Conservation (phyloP, 768 basidiomycete species). For the Leucosporidium creatinivorum region DNA sequence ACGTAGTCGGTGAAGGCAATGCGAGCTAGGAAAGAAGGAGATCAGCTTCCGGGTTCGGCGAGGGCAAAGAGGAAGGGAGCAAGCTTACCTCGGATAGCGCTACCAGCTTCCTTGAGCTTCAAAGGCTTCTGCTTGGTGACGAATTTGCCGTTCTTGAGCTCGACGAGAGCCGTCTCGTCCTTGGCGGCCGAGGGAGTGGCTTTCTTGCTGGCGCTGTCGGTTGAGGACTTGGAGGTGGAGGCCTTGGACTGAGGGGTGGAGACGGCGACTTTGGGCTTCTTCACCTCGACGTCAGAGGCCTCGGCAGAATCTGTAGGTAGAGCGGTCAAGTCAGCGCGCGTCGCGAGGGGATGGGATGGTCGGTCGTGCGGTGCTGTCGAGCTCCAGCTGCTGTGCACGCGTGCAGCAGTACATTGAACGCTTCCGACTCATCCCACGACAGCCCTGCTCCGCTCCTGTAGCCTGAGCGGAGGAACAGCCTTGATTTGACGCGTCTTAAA, state of each 20-base stretch:
- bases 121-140: constrained; percentile 30
- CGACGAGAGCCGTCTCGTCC: constrained; percentile 11
- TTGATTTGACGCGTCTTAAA: too few species aligned
- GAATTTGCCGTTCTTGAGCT: constrained; percentile 33
- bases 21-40: constrained; percentile 24
- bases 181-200: background rate
- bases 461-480: too few species aligned
- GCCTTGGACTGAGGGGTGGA: background rate
- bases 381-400: background rate
- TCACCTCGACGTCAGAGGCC: background rate
- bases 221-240: background rate
- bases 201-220: background rate
- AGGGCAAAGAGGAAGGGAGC: background rate
- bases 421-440: background rate
- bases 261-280: constrained; percentile 5
- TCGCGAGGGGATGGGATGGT: too few species aligned
- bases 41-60: background rate
- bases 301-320: background rate
- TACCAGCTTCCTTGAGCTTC: background rate
- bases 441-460: background rate
- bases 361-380: background rate
- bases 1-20: constrained; percentile 41
- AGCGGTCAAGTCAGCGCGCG: background rate
- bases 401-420: too few species aligned
- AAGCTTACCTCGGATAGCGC: background rate